These are phyloP conservation scores for Ophiostoma pallidulum DNA, from an alignment of 2,329 filamentous ascomycete genomes.

Conservation along the genomic window DNA sequence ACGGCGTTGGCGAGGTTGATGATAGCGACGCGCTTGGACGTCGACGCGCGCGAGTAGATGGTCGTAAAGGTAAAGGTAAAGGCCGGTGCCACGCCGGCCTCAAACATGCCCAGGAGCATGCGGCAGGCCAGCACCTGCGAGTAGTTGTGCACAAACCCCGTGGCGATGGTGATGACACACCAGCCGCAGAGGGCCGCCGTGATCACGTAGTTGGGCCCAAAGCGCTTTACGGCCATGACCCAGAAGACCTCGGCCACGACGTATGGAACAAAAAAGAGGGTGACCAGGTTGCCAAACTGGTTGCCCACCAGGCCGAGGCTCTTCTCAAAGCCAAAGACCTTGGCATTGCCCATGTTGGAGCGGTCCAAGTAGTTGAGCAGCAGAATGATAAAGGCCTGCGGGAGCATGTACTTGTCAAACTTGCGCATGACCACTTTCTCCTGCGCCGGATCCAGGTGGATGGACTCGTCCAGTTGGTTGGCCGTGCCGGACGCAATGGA, in stretches of 20 bases:
- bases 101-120: constrained; percentile 32
- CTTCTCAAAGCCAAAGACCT: constrained; percentile 4
- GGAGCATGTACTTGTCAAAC: constrained; percentile 5
- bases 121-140: constrained; percentile 29
- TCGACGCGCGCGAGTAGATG: constrained; percentile 38
- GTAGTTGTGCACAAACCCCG: constrained; percentile 30
- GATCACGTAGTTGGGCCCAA: too few relatives aligned
- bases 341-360: constrained; percentile 13
- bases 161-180: constrained; percentile 36
- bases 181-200: too few relatives aligned
- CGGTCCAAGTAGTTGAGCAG: constrained; percentile 12
- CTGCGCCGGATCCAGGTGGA: too few relatives aligned
- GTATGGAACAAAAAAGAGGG: constrained; percentile 37
- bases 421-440: too few relatives aligned
- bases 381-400: not conserved
- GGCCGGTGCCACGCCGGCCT: constrained; percentile 34
- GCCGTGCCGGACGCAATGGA: too few relatives aligned
- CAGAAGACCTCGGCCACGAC: too few relatives aligned
- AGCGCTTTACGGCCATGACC: too few relatives aligned
- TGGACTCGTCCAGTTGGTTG: too few relatives aligned
- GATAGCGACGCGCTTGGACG: constrained; percentile 31
- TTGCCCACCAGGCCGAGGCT: constrained; percentile 1
- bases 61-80: constrained; percentile 32
- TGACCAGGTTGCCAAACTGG: constrained; percentile 48
- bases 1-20: constrained; percentile 31